Conservation (phyloP, 164 flowering plant species). For the Taxillus chinensis region DNA sequence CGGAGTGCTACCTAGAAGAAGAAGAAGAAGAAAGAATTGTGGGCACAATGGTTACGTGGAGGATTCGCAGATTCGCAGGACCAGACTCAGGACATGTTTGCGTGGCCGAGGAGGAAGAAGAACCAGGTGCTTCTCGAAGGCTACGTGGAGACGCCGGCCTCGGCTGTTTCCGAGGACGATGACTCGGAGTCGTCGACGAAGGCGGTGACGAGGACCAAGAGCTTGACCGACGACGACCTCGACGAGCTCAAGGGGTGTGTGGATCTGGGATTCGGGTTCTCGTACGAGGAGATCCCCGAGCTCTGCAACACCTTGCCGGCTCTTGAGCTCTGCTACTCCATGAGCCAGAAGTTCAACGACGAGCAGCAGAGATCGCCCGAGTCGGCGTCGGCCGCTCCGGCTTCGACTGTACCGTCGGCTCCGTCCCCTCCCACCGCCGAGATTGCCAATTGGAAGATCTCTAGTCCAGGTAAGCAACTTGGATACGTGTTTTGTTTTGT, state of each 20-base stretch:
- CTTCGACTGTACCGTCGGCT: not conserved
- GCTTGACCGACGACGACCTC: conserved; percentile 68
- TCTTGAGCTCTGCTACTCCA: conserved; percentile 83
- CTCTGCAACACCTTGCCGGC: conserved; percentile 83
- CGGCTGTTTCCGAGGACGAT: conserved; percentile 24
- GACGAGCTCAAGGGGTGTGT: conserved; percentile 81
- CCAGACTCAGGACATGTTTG: too few species aligned
- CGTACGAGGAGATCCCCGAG: conserved; percentile 84
- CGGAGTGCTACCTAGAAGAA: not conserved
- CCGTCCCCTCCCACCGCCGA: conserved; percentile 28
- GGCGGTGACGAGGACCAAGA: conserved; percentile 43
- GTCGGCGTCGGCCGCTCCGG: conserved; percentile 10
- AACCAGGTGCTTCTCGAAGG: conserved; percentile 65
- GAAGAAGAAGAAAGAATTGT: conserved; percentile 4
- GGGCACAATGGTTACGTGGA: conserved; percentile 2
- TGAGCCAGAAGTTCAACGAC: conserved; percentile 69
- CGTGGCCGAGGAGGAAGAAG: conserved; percentile 37
- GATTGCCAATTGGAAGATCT: conserved; percentile 80
- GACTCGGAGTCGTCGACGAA: too few species aligned
- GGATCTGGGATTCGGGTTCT: conserved; percentile 85
- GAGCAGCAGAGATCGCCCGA: conserved; percentile 48
- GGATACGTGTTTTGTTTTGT: not conserved
- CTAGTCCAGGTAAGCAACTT: conserved; percentile 63
- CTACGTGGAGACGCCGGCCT: conserved; percentile 33
- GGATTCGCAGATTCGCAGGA: not conserved